Conservation (phyloP, 257 asterid genomes). For the Coffea eugenioides region DNA sequence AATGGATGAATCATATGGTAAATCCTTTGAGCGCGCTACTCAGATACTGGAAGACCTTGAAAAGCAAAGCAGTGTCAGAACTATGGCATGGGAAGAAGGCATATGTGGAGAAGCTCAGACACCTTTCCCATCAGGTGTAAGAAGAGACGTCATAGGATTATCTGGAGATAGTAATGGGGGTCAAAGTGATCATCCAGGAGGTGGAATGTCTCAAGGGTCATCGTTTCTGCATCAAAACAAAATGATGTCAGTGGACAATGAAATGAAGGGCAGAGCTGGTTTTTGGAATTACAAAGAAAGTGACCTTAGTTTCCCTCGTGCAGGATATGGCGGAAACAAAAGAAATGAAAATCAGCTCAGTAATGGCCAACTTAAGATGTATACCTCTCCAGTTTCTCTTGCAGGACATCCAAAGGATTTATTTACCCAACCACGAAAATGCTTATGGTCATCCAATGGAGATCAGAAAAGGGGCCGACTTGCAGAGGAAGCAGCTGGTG, state of each 20-base stretch:
- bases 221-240: conserved; percentile 1
- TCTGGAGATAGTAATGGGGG: neutral
- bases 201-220: conserved; percentile 9
- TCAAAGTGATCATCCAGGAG: conserved; percentile 4
- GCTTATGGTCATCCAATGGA: conserved; percentile 19
- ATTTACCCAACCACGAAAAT: conserved; percentile 55
- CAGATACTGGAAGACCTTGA: conserved; percentile 35
- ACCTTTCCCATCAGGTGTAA: conserved; percentile 5
- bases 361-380: conserved; percentile 5
- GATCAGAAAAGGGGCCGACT: conserved; percentile 15
- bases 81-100: conserved; percentile 8
- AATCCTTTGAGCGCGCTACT: conserved; percentile 54
- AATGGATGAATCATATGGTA: conserved; percentile 58
- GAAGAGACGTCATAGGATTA: conserved; percentile 1
- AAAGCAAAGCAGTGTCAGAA: neutral
- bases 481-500: conserved; percentile 11
- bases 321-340: conserved; percentile 34
- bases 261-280: conserved; percentile 20
- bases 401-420: conserved; percentile 35
- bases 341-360: conserved; percentile 18
- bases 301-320: neutral
- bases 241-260: neutral
- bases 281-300: conserved; percentile 19
- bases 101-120: neutral
- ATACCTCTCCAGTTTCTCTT: conserved; percentile 21